Evolutionary conservation across 306 rosid species (phyloP), one percentile per base, ranked within the genome.

Genomic region (Quercus aquifolioides): DNA sequence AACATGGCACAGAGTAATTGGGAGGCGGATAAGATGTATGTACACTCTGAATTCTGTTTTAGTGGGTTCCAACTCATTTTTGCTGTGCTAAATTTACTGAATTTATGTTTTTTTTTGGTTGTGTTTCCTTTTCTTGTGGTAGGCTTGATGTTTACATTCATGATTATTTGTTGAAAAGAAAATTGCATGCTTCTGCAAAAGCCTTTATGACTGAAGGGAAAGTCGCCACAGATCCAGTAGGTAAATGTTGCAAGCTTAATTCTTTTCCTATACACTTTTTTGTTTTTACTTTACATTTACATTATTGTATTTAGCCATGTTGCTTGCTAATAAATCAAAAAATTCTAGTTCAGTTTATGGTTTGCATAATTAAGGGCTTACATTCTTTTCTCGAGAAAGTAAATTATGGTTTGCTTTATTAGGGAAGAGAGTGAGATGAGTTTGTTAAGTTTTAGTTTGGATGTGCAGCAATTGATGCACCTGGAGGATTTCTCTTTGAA

Each of bases 131-230:
- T 31, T 72, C 73, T 31, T 78, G 73, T 31, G 56, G 75, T 81
- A 94, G 98, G 98, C 98, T 94, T 81, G 98, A 94, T 75, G 94
- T 94, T 33, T 92, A 94, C 69, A 94, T 94, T 82, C 89, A 92
- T 73, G 98, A 94, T 82, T 94, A 94, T 76, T 81, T 94, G 70
- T 78, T 90, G 75, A 94, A 91, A 89, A 94, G 90, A 82, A 91
- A 92, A 77, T 81, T 92, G 71, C 91, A 86, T 70, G 80, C 78
- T 17, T 76, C 98, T 12, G 98, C 98, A 2, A 88, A 94, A 83
- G 86, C 97, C 52, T 92, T 94, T 85, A 88, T 92, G 90, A 68
- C 84, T 1, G 98, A 92, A 84, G 96, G 93, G 74, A 94, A 92
- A 73, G 97, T 92, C 69, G 85, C 96, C 73, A 83, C 97, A 1